phyloP scores from a whole-genome alignment of 2,329 filamentous ascomycete species.

The Verticillium nubilum region DNA sequence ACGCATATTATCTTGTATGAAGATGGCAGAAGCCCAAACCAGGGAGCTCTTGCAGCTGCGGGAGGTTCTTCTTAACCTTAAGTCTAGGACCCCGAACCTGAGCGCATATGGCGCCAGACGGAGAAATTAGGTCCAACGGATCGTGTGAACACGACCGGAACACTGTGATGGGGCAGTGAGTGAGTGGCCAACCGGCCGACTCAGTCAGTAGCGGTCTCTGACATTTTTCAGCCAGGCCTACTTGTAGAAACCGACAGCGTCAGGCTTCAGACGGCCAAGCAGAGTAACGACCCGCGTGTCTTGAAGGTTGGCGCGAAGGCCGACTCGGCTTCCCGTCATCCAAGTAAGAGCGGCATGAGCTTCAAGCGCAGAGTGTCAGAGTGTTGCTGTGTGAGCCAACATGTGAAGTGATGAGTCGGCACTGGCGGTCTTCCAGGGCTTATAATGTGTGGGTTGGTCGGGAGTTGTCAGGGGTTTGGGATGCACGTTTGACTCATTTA shows the following conservation, averaged over 20 bases:
- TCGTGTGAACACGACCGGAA: neutral
- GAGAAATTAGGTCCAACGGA: neutral
- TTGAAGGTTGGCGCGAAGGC: too few relatives aligned
- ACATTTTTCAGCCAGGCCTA: neutral
- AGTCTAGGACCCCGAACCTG: neutral
- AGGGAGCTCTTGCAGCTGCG: too few relatives aligned
- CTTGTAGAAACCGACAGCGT: too few relatives aligned
- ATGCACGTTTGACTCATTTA: neutral
- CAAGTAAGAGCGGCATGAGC: neutral
- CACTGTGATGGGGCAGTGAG: neutral
- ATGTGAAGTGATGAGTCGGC: neutral
- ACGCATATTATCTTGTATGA: too few relatives aligned
- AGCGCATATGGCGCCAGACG: neutral
- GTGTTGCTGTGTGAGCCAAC: neutral
- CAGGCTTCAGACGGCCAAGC: too few relatives aligned
- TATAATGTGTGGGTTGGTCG: neutral
- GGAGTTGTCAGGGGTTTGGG: neutral
- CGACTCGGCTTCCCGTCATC: too few relatives aligned
- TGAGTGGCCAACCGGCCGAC: neutral
- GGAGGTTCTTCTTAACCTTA: too few relatives aligned
- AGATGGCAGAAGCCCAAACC: too few relatives aligned
- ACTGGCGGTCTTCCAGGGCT: neutral
- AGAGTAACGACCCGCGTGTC: too few relatives aligned
- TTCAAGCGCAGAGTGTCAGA: neutral
- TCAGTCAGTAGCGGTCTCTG: neutral